These are phyloP conservation scores for Lycium ferocissimum DNA, from an alignment of 257 asterid genomes.

Conservation along the genomic window DNA sequence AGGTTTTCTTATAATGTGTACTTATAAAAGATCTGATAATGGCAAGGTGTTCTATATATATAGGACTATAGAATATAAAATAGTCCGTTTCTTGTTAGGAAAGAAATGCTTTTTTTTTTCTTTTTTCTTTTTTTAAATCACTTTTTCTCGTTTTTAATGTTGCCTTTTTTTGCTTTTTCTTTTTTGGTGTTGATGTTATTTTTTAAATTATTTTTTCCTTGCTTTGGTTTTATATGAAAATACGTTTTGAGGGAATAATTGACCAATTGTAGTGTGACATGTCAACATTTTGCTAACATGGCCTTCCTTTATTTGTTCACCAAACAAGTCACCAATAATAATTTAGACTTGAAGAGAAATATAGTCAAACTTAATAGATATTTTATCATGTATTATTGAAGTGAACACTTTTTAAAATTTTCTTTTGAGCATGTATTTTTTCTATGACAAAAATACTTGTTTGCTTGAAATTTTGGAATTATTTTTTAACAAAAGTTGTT, in stretches of 20 bases:
- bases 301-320: neutral
- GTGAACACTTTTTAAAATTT: neutral
- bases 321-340: neutral
- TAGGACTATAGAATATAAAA: constrained; percentile 29
- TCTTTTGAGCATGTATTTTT: neutral
- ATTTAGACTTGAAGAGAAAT: no score
- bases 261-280: neutral
- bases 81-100: constrained; percentile 60
- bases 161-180: neutral
- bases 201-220: neutral
- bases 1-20: neutral
- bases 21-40: neutral
- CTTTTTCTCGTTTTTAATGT: constrained; percentile 19
- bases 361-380: neutral
- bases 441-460: neutral
- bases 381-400: neutral
- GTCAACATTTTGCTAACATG: neutral
- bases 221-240: neutral
- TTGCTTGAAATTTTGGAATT: neutral
- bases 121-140: constrained; percentile 19
- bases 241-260: neutral
- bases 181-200: neutral
- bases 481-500: neutral
- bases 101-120: constrained; percentile 45
- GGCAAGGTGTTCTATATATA: constrained; percentile 3